phyloP scores from a whole-genome alignment of 2,329 filamentous ascomycete species.

The Penicillium palitans region DNA sequence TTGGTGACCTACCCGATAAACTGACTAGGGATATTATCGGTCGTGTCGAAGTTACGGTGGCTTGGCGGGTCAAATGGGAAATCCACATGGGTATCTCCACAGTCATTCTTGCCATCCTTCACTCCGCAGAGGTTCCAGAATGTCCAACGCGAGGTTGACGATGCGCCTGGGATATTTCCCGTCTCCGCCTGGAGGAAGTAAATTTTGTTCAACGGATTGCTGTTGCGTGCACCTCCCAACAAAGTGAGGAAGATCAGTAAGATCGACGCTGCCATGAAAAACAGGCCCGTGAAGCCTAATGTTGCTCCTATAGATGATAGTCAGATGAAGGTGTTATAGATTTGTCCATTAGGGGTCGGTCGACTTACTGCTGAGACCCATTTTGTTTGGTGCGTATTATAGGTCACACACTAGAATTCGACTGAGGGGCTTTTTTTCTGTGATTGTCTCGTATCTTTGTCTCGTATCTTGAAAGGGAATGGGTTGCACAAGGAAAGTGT shows the following conservation, averaged over 20 bases:
- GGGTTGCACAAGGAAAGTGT: constrained; percentile 3
- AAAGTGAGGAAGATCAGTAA: constrained; percentile 67
- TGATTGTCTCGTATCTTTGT: not conserved
- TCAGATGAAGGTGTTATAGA: constrained; percentile 11
- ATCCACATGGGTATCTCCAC: constrained; percentile 62
- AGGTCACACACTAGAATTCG: not conserved
- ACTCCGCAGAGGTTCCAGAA: constrained; percentile 80
- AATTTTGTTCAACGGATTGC: constrained; percentile 66
- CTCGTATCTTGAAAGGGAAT: not conserved
- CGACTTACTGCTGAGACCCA: constrained; percentile 37
- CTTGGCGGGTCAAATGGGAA: constrained; percentile 64
- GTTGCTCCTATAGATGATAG: constrained; percentile 49
- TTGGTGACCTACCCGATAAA: constrained; percentile 53
- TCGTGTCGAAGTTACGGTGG: constrained; percentile 59
- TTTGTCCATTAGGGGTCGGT: not conserved
- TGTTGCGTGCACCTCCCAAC: constrained; percentile 59
- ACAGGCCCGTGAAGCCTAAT: constrained; percentile 58
- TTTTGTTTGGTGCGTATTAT: constrained; percentile 13
- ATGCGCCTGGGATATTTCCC: constrained; percentile 67
- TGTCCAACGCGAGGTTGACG: constrained; percentile 75
- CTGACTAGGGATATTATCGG: constrained; percentile 51
- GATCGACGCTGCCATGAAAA: constrained; percentile 62
- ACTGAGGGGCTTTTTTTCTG: not conserved
- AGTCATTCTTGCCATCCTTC: constrained; percentile 59
- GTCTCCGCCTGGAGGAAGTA: constrained; percentile 87